Evolutionary conservation across 768 basidiomycete genomes (phyloP), one percentile per base, ranked within the genome.

Genomic region (Dioszegia crocea): DNA sequence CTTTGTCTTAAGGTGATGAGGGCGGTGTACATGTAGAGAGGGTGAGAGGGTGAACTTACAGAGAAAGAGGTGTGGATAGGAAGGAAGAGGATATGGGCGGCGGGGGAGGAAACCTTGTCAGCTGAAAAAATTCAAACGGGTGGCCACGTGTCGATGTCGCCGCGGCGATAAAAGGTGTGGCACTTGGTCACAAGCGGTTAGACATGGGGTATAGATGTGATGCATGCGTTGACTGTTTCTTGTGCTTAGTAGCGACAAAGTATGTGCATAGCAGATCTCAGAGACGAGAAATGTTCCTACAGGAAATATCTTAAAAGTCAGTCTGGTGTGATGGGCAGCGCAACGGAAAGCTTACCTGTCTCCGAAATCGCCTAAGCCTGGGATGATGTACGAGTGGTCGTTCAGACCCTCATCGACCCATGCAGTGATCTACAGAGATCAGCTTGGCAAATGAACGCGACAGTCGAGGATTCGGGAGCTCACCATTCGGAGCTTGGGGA

Each of bases 331-430:
- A n/a, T n/a, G n/a, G n/a, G n/a, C n/a, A n/a, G n/a, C n/a, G n/a
- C n/a, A n/a, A n/a, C n/a, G n/a, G 1, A 51, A 47, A 17, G 51
- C 67, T 60, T 58, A 76, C 72, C 76, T 60, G 59, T 94, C 92
- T 51, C 92, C 92, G 75, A 97, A 97, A 75, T 97, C 92, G n/a
- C 92, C 92, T n/a, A 97, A 80, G 27, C 92, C 91, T 8, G 91
- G 91, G 56, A 92, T 85, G 66, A 93, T 93, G 72, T 88, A 96
- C 23, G 88, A 85, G 74, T 87, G 89, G 57, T 89, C 89, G 66
- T 97, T 92, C 51, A 97, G 82, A 4, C 91, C 89, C 65, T 91
- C 80, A 74, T 97, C 92, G 53, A 97, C 90, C 91, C 92, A 94
- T 2, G 92, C 92, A 11, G 92, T 94, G 53, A 96, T 87, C 88